Conservation (phyloP, 2,329 filamentous ascomycete genomes). For the Colletotrichum sp. region DNA sequence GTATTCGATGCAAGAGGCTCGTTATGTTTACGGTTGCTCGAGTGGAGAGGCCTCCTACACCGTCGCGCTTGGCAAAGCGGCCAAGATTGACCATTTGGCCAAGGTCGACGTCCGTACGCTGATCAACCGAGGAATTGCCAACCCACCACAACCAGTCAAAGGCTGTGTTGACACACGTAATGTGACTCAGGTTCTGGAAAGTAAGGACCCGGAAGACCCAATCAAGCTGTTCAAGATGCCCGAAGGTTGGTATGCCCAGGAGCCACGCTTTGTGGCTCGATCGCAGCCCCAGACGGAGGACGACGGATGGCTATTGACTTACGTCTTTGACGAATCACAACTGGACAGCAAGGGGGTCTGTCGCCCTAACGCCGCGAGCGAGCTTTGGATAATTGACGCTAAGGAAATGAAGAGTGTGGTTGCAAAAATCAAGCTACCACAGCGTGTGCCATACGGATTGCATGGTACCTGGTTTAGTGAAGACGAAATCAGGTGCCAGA, state of each 20-base stretch:
- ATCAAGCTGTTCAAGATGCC: constrained; percentile 69
- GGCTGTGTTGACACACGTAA: constrained; percentile 67
- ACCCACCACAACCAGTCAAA: constrained; percentile 52
- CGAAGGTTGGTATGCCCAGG: constrained; percentile 66
- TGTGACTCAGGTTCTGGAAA: constrained; percentile 55
- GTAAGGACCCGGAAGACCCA: constrained; percentile 51
- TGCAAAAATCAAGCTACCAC: constrained; percentile 63
- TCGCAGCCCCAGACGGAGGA: constrained; percentile 54
- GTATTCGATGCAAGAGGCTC: constrained; percentile 59
- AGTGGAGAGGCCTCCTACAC: constrained; percentile 62
- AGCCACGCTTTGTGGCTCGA: constrained; percentile 67
- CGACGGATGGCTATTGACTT: constrained; percentile 71
- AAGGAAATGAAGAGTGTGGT: constrained; percentile 65
- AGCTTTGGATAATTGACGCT: constrained; percentile 74
- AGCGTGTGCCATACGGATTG: constrained; percentile 72
- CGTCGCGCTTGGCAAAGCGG: constrained; percentile 65
- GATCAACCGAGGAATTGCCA: constrained; percentile 54
- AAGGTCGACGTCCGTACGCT: constrained; percentile 63
- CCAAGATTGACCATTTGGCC: constrained; percentile 69
- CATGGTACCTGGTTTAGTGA: constrained; percentile 68
- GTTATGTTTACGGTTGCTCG: constrained; percentile 72
- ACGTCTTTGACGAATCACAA: constrained; percentile 73
- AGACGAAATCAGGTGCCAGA: constrained; percentile 55
- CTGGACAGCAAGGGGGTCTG: constrained; percentile 56
- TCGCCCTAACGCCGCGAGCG: constrained; percentile 50